These are phyloP conservation scores for Solanum peruvianum DNA, from an alignment of 257 asterid species.

Conservation along the genomic window DNA sequence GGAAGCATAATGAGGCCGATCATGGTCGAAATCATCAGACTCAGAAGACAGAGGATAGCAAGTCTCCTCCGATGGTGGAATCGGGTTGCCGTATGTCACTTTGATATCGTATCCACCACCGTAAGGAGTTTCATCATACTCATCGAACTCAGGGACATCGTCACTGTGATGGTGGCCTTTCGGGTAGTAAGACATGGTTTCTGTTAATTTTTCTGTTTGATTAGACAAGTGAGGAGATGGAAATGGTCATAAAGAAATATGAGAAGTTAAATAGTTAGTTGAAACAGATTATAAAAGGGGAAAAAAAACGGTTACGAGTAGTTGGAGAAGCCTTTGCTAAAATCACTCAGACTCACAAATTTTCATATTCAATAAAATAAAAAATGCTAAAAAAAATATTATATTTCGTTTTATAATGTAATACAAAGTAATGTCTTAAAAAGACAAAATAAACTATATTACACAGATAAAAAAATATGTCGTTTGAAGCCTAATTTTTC, in stretches of 20 bases:
- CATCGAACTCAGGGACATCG: slow-evolving; percentile 70
- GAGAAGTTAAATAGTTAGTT: neutral
- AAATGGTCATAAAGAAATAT: neutral
- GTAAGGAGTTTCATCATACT: slow-evolving; percentile 78
- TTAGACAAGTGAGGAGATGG: neutral
- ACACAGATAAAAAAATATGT: no score
- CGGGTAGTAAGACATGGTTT: slow-evolving; percentile 6
- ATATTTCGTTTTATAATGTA: no score
- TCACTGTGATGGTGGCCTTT: slow-evolving; percentile 26
- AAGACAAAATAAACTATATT: no score
- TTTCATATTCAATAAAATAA: no score
- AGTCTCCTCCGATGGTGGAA: slow-evolving; percentile 59
- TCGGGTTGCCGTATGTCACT: slow-evolving; percentile 61
- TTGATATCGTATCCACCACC: slow-evolving; percentile 80
- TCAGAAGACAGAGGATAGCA: neutral
- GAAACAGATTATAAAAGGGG: neutral
- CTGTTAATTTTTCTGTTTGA: neutral
- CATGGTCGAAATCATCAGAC: slow-evolving; percentile 52
- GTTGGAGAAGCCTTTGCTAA: neutral
- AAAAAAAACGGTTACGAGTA: neutral
- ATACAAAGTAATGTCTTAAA: no score
- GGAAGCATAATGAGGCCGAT: slow-evolving; percentile 67
- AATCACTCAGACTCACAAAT: neutral
- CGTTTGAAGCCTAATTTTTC: no score
- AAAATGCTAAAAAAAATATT: no score